Conservation (phyloP, 352 stramenopile genomes). For the Elongisporangium prolatum region DNA sequence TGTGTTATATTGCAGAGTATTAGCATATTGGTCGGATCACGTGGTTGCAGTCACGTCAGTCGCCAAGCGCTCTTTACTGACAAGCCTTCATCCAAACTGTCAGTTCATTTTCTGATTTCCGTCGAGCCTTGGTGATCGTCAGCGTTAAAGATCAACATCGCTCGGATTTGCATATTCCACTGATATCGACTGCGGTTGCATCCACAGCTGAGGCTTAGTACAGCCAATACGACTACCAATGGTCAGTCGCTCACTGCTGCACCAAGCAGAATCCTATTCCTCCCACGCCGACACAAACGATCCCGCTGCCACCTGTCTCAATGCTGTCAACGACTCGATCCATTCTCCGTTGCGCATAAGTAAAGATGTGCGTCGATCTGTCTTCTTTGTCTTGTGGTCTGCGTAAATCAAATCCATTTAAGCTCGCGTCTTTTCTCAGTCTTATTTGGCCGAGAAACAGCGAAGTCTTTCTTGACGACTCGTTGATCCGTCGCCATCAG, state of each 20-base stretch:
- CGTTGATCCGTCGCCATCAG: background rate
- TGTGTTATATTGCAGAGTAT: too few species aligned
- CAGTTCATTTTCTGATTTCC: background rate
- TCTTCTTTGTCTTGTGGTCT: background rate
- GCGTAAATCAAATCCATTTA: background rate
- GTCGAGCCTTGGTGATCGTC: background rate
- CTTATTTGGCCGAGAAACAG: background rate
- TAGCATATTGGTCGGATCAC: too few species aligned
- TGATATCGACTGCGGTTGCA: background rate
- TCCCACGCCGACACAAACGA: background rate
- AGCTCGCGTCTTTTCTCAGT: background rate
- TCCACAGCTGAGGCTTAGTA: background rate
- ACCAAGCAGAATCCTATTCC: background rate
- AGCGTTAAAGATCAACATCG: background rate
- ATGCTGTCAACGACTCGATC: background rate
- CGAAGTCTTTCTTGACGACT: too few species aligned
- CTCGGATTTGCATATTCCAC: background rate
- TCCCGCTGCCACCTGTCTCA: background rate
- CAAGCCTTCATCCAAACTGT: background rate
- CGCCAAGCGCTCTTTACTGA: background rate
- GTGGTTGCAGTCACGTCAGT: background rate
- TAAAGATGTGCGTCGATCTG: background rate
- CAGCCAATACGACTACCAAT: background rate
- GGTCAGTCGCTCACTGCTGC: too few species aligned
- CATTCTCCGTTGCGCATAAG: background rate